A percentile compares a stretch with the other conserved stretches of the same genome.
phyloP scores from a whole-genome alignment of 768 basidiomycete genomes.

The Baorangia bicolor region DNA sequence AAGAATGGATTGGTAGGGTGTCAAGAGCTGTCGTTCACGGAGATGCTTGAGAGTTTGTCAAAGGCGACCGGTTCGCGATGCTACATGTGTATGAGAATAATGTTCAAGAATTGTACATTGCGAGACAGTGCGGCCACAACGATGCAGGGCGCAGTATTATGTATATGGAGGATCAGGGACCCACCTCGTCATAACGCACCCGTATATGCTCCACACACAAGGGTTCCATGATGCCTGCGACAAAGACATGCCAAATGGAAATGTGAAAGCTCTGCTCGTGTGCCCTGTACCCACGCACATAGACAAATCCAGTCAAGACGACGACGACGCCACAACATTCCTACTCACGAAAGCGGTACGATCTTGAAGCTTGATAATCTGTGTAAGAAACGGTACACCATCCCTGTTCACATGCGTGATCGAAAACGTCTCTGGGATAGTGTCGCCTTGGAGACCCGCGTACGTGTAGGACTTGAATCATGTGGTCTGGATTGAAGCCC shows the following conservation, averaged over 20 bases:
- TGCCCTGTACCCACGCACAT: too few species aligned
- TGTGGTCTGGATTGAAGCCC: constrained; percentile 59
- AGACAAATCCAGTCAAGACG: too few species aligned
- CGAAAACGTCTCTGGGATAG: too few species aligned
- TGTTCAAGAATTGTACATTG: neutral
- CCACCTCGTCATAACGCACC: too few species aligned
- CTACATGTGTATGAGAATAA: constrained; percentile 34
- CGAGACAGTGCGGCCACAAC: neutral
- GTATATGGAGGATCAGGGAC: neutral
- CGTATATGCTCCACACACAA: too few species aligned
- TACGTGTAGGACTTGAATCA: constrained; percentile 70
- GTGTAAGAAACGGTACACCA: constrained; percentile 59
- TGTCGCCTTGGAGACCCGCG: too few species aligned
- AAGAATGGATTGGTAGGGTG: constrained; percentile 45
- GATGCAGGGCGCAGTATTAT: too few species aligned
- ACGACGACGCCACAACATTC: too few species aligned
- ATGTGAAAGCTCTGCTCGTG: too few species aligned
- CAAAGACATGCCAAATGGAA: too few species aligned
- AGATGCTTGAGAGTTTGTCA: constrained; percentile 58
- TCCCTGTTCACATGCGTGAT: too few species aligned
- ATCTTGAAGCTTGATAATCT: constrained; percentile 76
- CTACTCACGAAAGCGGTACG: constrained; percentile 68
- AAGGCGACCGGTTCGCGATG: constrained; percentile 61
- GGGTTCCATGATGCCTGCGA: too few species aligned
- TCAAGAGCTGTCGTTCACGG: constrained; percentile 66